Evolutionary conservation across 2,329 filamentous ascomycete genomes (phyloP).

Genomic region (Xylariaceae sp.): DNA sequence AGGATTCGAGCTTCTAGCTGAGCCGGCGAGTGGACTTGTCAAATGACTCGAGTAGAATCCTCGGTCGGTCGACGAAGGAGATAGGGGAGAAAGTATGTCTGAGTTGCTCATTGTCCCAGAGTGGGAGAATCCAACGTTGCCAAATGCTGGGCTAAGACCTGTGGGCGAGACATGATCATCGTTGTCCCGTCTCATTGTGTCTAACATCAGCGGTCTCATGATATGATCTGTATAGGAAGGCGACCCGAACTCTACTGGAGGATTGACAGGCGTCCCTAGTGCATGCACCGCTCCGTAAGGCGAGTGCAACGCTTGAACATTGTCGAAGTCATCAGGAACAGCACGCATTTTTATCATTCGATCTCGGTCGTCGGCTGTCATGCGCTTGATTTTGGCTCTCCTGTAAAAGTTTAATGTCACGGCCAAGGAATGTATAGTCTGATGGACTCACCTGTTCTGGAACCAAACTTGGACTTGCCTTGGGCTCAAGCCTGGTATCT

Average conservation of each 20-base stretch:
- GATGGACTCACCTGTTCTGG: constrained; percentile 74
- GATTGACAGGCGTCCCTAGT: constrained; percentile 44
- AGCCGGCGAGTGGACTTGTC: constrained; percentile 43
- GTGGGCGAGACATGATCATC: constrained; percentile 66
- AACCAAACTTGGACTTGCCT: constrained; percentile 98
- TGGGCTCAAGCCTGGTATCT: constrained; percentile 87
- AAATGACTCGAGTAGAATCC: constrained; percentile 50
- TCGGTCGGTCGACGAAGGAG: constrained; percentile 50
- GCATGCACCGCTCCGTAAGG: constrained; percentile 60
- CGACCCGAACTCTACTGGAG: constrained; percentile 45
- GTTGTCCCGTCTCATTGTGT: constrained; percentile 58
- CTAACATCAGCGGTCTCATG: constrained; percentile 65
- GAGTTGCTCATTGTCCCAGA: constrained; percentile 46
- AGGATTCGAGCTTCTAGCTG: constrained; percentile 48
- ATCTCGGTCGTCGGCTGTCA: constrained; percentile 66
- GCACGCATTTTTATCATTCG: constrained; percentile 70
- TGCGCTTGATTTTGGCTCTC: constrained; percentile 67
- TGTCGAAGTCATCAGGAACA: constrained; percentile 68
- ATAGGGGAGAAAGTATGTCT: constrained; percentile 56
- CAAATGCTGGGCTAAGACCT: constrained; percentile 64
- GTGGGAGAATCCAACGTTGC: constrained; percentile 61
- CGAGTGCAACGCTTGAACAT: constrained; percentile 64
- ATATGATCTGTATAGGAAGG: constrained; percentile 56
- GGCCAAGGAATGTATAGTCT: neutral
- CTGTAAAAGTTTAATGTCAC: constrained; percentile 37